Base-by-base conservation (phyloP, 2,329 filamentous ascomycete genomes). In the Calonectria montana region DNA sequence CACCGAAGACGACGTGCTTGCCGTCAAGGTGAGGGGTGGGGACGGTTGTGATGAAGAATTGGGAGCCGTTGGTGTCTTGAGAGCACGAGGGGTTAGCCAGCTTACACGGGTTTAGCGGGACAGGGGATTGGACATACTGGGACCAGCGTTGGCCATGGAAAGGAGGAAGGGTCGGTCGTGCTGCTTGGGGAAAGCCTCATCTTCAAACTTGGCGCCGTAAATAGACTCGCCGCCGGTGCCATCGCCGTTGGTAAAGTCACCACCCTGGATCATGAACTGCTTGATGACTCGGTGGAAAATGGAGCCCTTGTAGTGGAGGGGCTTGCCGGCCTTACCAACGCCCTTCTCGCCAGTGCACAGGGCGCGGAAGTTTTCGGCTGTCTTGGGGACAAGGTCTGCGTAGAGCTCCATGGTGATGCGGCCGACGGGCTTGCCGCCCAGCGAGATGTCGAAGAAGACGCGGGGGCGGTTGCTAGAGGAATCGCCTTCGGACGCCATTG, bases 41-140 rank as follows among this genome's bases (percentile, higher is more conserved):
- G 35, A 98, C 94, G 18, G 97, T 98, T 61, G 97, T 99, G 79
- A 98, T 88, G 90, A 99, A 99, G 90, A 99, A 99, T 82, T 99
- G 97, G 63, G 94, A 97, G 81, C 97, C 97, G 83, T 99, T 99
- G 83, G 97, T 98, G 79, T 93, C 93, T 94, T 25, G 2, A 18
- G 23, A 35, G 5, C 76, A 59, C 47, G 62, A 31, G 55, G 76
- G 59, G 69, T 70, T 48, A 73, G 70, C 23, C 57, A 61, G 43
- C 29, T 41, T 35, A 62, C 47, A 41, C 21, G 35, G 8, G 53
- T 0, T n/a, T 27, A 21, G 25, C 3, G 47, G 53, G 47, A 64
- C 43, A 57, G 16, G 37, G 48, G 31, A 63, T 43, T 35, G 27
- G 61, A 85, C 91, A 78, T 89, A 93, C 93, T 94, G 55, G 95